These are phyloP conservation scores for Metarhizium sp. DNA, from an alignment of 2,329 filamentous ascomycete genomes.

Conservation along the genomic window DNA sequence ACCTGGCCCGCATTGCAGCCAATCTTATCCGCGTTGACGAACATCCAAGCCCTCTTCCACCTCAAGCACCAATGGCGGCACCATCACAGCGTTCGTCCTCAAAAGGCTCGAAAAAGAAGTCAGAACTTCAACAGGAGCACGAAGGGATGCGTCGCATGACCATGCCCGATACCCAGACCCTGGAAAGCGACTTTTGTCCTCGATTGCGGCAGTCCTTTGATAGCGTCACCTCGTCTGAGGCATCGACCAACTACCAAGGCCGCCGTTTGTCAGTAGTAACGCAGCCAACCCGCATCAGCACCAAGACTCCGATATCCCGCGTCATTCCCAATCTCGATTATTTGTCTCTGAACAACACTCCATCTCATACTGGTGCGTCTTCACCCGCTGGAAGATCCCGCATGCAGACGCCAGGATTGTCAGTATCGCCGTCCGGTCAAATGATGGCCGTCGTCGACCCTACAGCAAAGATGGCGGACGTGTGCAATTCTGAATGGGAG, in stretches of 20 bases:
- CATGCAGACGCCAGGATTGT: slow-evolving; percentile 22
- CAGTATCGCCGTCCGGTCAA: background rate
- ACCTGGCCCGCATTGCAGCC: slow-evolving; percentile 46
- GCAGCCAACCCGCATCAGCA: slow-evolving; percentile 28
- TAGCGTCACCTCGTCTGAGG: slow-evolving; percentile 10
- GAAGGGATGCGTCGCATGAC: slow-evolving; percentile 50
- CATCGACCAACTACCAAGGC: slow-evolving; percentile 25
- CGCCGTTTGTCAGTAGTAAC: slow-evolving; percentile 39
- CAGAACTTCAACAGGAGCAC: slow-evolving; percentile 43
- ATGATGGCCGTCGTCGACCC: slow-evolving; percentile 8
- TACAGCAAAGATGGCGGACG: slow-evolving; percentile 26
- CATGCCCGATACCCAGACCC: slow-evolving; percentile 30
- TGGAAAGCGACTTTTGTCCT: slow-evolving; percentile 28
- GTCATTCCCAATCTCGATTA: slow-evolving; percentile 46
- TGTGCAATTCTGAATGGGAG: slow-evolving; percentile 71
- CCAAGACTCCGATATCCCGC: slow-evolving; percentile 16
- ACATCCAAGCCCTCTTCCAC: slow-evolving; percentile 12
- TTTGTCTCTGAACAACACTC: slow-evolving; percentile 39
- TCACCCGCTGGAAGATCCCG: slow-evolving; percentile 35
- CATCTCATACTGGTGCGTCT: slow-evolving; percentile 36
- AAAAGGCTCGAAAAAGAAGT: slow-evolving; percentile 28
- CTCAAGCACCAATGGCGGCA: slow-evolving; percentile 8
- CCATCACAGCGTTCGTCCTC: slow-evolving; percentile 20
- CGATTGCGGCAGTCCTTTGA: slow-evolving; percentile 41
- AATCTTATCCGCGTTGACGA: slow-evolving; percentile 38